phyloP scores from a whole-genome alignment of 176 grass and related monocot genomes.

The Leersia perrieri region DNA sequence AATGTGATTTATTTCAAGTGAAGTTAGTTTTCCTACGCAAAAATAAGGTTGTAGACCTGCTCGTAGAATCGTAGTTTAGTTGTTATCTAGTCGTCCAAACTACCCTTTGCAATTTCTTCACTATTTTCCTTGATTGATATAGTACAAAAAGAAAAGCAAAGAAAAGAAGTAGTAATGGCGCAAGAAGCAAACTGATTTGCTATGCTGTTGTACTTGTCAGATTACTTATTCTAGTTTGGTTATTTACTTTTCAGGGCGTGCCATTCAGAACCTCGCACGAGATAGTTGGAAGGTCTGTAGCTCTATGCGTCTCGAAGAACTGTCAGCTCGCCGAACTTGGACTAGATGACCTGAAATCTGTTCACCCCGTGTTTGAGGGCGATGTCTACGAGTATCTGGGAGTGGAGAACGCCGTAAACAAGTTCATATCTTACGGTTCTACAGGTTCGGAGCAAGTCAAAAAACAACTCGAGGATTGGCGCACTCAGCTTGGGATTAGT shows the following conservation, averaged over 20 bases:
- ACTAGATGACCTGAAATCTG: constrained; percentile 58
- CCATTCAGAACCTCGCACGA: constrained; percentile 97
- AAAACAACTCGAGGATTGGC: constrained; percentile 71
- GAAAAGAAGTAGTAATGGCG: neutral
- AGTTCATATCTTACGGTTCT: constrained; percentile 88
- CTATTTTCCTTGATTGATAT: neutral
- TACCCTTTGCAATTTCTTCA: neutral
- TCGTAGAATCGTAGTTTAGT: neutral
- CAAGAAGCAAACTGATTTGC: neutral
- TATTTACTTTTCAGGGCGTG: constrained; percentile 40
- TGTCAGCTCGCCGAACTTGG: constrained; percentile 77
- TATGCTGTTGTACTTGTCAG: neutral
- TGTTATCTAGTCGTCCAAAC: neutral
- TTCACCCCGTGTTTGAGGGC: constrained; percentile 69
- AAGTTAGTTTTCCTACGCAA: neutral
- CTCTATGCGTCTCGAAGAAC: constrained; percentile 66
- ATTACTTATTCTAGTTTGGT: neutral
- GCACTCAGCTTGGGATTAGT: constrained; percentile 50
- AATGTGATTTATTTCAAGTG: neutral
- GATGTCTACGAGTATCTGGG: constrained; percentile 81
- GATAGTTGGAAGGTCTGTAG: constrained; percentile 85
- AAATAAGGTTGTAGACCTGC: neutral
- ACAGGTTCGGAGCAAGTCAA: constrained; percentile 79
- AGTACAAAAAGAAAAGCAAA: too few species aligned
- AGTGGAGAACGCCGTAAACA: constrained; percentile 83